These are phyloP conservation scores for Ilex aquifolium DNA, from an alignment of 257 asterid genomes.

Conservation along the genomic window DNA sequence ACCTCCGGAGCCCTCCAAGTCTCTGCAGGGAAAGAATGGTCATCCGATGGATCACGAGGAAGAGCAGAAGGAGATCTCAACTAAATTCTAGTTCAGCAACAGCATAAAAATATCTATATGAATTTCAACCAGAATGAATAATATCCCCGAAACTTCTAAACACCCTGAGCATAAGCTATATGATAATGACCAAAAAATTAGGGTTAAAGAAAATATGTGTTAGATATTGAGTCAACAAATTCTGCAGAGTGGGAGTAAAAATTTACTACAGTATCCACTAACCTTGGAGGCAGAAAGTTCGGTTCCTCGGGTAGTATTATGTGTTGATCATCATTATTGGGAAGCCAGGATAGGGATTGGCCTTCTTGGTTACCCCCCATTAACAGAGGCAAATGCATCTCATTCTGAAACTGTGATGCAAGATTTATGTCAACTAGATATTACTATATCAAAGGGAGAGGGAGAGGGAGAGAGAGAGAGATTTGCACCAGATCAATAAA, in stretches of 20 bases:
- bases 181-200: too few species aligned
- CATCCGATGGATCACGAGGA: conserved; percentile 6
- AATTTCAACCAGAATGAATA: neutral
- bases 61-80: neutral
- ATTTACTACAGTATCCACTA: conserved; percentile 11
- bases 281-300: conserved; percentile 47
- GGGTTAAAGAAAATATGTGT: too few species aligned
- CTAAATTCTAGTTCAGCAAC: neutral
- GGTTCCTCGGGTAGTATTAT: conserved; percentile 45
- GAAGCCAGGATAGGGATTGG: conserved; percentile 50
- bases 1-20: conserved; percentile 41
- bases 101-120: neutral
- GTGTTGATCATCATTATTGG: conserved; percentile 41
- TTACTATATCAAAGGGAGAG: neutral
- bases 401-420: conserved; percentile 41
- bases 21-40: conserved; percentile 29
- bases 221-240: too few species aligned
- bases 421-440: neutral
- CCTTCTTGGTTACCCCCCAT: conserved; percentile 42
- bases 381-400: conserved; percentile 32
- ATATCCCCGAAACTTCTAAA: too few species aligned
- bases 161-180: too few species aligned
- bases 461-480: conserved; percentile 4
- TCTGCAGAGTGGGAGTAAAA: neutral
- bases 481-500: conserved; percentile 4